Evolutionary conservation across 2,329 filamentous ascomycete species (phyloP), one percentile per base, ranked within the genome.

Genomic region (Penicillium concentricum): DNA sequence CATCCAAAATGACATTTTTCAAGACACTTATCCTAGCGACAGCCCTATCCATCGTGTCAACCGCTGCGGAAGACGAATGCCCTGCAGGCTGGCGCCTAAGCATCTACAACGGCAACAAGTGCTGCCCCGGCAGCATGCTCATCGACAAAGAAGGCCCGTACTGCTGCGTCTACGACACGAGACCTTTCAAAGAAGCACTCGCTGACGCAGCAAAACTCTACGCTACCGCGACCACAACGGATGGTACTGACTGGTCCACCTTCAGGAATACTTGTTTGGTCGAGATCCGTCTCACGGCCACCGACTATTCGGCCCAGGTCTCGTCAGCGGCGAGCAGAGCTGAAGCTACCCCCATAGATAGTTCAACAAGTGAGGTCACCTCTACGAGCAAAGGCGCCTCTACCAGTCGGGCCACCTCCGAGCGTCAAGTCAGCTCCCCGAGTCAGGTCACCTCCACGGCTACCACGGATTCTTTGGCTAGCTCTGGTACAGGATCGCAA

Each of bases 301-400:
- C 43, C 12, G 54, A 57, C 28, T 57, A 54, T n/a, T 59, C 54
- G 4, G n/a, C 16, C n/a, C 54, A 45, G 15, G 57, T 59, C 12
- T 59, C 54, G 7, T 42, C 44, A 4, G 57, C 57, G 22, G 24
- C 46, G n/a, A 22, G 20, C 12, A 35, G 24, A 16, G 46, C 45
- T 39, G 22, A 26, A 7, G 30, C 38, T 9, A 50, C 46, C 6
- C n/a, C 30, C n/a, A 53, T 18, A 8, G 15, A 3, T 15, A 20
- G 8, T 30, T 38, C 45, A 6, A 24, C 28, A 6, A 30, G 22
- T 22, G 24, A 37, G 5, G 38, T 18, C 7, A 37, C 37, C 8
- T 6, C 43, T 0, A 30, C 28, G 28, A 30, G 28, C 10, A 2
- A 30, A 3, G 28, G 9, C 28, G 44, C 44, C 1, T 24, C 24